Evolutionary conservation across 495 filamentous ascomycete genomes (phyloP).

Genomic region (Cryomyces minteri): DNA sequence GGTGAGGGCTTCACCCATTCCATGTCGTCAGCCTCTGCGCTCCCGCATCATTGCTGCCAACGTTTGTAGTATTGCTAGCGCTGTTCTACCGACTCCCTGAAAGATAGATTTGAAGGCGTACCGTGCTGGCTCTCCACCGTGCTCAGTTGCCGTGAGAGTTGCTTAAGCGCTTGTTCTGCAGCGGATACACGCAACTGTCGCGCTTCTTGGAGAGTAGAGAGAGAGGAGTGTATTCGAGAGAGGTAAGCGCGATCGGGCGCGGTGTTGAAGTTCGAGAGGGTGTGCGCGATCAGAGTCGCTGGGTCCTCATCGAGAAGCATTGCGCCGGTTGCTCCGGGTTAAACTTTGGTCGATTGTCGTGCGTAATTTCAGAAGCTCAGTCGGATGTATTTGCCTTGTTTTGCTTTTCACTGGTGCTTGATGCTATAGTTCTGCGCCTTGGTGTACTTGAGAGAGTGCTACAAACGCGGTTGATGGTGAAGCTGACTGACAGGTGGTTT

Average conservation of each 20-base stretch:
- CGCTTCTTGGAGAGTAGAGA: slow-evolving; percentile 58
- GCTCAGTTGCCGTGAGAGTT: slow-evolving; percentile 52
- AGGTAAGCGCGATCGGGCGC: slow-evolving; percentile 69
- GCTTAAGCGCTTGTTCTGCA: slow-evolving; percentile 47
- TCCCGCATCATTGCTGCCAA: no score
- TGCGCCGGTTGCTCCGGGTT: slow-evolving; percentile 14
- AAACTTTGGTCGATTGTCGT: no score
- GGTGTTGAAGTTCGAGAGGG: slow-evolving; percentile 88
- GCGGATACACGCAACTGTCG: slow-evolving; percentile 59
- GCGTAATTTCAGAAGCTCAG: no score
- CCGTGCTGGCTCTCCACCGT: slow-evolving; percentile 48
- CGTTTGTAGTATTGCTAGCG: no score
- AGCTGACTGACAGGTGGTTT: no score
- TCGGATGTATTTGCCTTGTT: no score
- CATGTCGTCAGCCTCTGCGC: no score
- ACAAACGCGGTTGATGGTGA: no score
- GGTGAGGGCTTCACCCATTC: slow-evolving; percentile 22
- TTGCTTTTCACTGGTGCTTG: no score
- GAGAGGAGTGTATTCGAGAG: slow-evolving; percentile 68
- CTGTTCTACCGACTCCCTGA: slow-evolving; percentile 11
- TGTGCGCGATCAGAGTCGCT: slow-evolving; percentile 72
- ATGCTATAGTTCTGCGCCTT: no score
- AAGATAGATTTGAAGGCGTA: no score
- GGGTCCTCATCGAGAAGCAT: slow-evolving; percentile 98
- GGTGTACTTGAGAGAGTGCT: no score